Conservation (phyloP, 495 filamentous ascomycete species). For the Penicillium pancosmium region DNA sequence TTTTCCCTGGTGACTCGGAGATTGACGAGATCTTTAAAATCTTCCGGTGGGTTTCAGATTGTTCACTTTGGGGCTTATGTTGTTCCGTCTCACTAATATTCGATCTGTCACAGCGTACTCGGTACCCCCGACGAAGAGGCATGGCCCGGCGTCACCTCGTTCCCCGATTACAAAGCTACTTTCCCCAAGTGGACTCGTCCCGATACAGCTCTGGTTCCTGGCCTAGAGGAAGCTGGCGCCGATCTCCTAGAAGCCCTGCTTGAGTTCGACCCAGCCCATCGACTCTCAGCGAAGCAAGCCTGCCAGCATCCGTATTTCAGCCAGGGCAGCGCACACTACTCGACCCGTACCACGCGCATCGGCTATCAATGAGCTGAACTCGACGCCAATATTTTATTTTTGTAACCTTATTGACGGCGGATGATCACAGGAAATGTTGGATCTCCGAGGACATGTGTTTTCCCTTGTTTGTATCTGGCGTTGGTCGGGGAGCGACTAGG, state of each 20-base stretch:
- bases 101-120: constrained; percentile 61
- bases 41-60: constrained; percentile 68
- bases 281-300: constrained; percentile 95
- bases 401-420: constrained; percentile 28
- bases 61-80: background rate
- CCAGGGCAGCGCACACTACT: constrained; percentile 59
- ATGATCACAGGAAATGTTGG: constrained; percentile 11
- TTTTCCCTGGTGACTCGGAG: constrained; percentile 97
- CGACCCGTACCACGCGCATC: constrained; percentile 48
- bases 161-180: constrained; percentile 95
- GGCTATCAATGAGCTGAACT: constrained; percentile 38
- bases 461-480: constrained; percentile 41
- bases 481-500: constrained; percentile 42
- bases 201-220: constrained; percentile 56
- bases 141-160: constrained; percentile 96
- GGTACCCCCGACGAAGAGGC: constrained; percentile 86
- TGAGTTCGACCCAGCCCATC: constrained; percentile 90
- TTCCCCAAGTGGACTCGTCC: constrained; percentile 96
- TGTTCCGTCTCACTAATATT: constrained; percentile 3
- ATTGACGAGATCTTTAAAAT: constrained; percentile 99
- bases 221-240: constrained; percentile 73
- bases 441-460: constrained; percentile 15
- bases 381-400: constrained; percentile 4
- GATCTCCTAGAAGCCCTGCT: constrained; percentile 91
- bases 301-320: constrained; percentile 92